These are phyloP conservation scores for Phytophthora cactorum DNA, from an alignment of 352 stramenopile genomes.

Conservation along the genomic window DNA sequence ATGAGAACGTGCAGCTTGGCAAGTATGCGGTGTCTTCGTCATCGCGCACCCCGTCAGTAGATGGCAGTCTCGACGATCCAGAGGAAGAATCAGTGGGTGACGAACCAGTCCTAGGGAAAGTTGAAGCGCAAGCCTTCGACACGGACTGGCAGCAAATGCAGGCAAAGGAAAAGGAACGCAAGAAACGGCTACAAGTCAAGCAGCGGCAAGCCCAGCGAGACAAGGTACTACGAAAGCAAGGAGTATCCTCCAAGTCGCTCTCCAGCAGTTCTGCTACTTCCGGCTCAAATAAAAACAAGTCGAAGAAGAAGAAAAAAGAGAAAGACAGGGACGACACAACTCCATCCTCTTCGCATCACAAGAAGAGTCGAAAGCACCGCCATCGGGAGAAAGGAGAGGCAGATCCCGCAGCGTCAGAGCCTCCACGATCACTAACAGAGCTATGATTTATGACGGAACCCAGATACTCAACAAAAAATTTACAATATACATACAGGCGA, in stretches of 20 bases:
- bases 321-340: slow-evolving; percentile 32
- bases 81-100: slow-evolving; percentile 18
- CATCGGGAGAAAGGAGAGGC: slow-evolving; percentile 28
- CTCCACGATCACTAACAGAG: slow-evolving; percentile 44
- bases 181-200: slow-evolving; percentile 72
- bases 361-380: slow-evolving; percentile 50
- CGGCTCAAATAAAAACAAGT: slow-evolving; percentile 32
- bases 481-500: slow-evolving; percentile 34
- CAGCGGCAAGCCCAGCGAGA: slow-evolving; percentile 82
- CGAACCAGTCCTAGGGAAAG: slow-evolving; percentile 25
- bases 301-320: slow-evolving; percentile 62
- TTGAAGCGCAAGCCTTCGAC: slow-evolving; percentile 44
- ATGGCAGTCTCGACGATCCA: slow-evolving; percentile 25
- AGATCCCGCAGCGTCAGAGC: slow-evolving; percentile 12
- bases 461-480: slow-evolving; percentile 29
- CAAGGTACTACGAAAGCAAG: slow-evolving; percentile 75
- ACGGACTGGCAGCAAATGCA: slow-evolving; percentile 78
- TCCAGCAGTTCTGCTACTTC: slow-evolving; percentile 12
- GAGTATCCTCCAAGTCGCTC: slow-evolving; percentile 31
- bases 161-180: slow-evolving; percentile 73
- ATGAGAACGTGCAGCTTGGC: slow-evolving; percentile 34
- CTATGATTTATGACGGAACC: slow-evolving; percentile 31
- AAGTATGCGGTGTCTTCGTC: slow-evolving; percentile 30
- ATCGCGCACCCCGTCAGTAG: slow-evolving; percentile 21
- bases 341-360: slow-evolving; percentile 26